Percentiles rank a stretch among this genome's conserved stretches.
phyloP scores from a whole-genome alignment of 345 rosid genomes.

The Eucalyptus dawsonii region DNA sequence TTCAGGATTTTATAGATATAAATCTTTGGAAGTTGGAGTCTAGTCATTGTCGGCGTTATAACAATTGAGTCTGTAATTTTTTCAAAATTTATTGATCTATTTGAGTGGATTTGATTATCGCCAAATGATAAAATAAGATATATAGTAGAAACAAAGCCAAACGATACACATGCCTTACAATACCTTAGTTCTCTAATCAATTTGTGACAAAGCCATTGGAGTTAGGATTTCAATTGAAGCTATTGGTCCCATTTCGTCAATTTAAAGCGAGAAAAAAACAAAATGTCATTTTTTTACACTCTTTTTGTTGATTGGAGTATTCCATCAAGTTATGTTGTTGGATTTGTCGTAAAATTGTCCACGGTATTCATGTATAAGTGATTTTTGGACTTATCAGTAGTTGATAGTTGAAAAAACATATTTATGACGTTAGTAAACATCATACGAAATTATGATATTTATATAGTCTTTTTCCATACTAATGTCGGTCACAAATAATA shows the following conservation, averaged over 20 bases:
- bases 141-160: accelerated
- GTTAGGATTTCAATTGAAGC: not conserved
- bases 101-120: not conserved
- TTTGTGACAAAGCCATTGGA: not conserved
- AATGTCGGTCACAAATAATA: not conserved
- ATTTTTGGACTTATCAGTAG: not conserved
- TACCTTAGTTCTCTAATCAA: not conserved
- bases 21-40: not conserved
- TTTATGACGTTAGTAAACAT: accelerated
- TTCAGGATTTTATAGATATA: too few species aligned
- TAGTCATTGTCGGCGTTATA: not conserved
- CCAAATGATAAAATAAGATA: not conserved
- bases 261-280: not conserved
- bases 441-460: not conserved
- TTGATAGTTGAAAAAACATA: not conserved
- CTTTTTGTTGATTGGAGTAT: not conserved
- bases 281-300: not conserved
- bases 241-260: not conserved
- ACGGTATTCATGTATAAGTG: not conserved
- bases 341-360: not conserved
- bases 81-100: not conserved
- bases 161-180: not conserved
- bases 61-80: not conserved
- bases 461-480: not conserved
- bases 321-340: not conserved